A percentile compares a stretch with the other conserved stretches of the same genome.
Evolutionary conservation across 441 rosid genomes (phyloP).

Genomic region (Arabidopsis hybrid): DNA sequence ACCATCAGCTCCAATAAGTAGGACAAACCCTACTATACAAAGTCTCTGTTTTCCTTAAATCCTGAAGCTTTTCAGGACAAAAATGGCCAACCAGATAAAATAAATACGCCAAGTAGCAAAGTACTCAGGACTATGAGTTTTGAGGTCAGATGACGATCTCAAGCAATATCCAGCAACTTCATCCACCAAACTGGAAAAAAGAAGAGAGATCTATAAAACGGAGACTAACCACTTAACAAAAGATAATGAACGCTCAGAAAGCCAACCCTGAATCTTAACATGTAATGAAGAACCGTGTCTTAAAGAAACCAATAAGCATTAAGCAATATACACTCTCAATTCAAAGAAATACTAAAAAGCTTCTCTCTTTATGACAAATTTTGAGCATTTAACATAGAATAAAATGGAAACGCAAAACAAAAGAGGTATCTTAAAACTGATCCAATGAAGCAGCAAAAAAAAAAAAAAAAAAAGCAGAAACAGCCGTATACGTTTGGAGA

Average conservation of each 20-base stretch:
- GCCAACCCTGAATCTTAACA: not conserved
- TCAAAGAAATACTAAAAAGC: not conserved
- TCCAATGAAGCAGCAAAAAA: conserved; percentile 19
- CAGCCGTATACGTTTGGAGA: conserved; percentile 14
- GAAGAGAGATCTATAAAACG: conserved; percentile 3
- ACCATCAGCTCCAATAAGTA: conserved; percentile 26
- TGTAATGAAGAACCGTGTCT: not conserved
- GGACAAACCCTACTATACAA: not conserved
- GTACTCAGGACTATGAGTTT: conserved; percentile 42
- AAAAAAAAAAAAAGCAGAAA: conserved; percentile 16
- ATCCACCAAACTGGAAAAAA: conserved; percentile 40
- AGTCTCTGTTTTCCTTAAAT: conserved; percentile 14
- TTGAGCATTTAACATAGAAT: not conserved
- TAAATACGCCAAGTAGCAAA: conserved; percentile 19
- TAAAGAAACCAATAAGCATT: not conserved
- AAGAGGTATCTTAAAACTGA: conserved; percentile 16
- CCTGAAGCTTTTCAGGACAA: conserved; percentile 30
- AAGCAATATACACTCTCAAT: conserved; percentile 7
- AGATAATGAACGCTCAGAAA: conserved; percentile 3
- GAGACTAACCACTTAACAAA: conserved; percentile 20
- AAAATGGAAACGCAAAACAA: conserved; percentile 1
- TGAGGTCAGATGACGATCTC: conserved; percentile 29
- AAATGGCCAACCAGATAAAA: conserved; percentile 30
- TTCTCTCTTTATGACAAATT: not conserved
- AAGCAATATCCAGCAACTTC: conserved; percentile 27